phyloP scores from a whole-genome alignment of 345 rosid species.

The Eucalyptus microcorys region DNA sequence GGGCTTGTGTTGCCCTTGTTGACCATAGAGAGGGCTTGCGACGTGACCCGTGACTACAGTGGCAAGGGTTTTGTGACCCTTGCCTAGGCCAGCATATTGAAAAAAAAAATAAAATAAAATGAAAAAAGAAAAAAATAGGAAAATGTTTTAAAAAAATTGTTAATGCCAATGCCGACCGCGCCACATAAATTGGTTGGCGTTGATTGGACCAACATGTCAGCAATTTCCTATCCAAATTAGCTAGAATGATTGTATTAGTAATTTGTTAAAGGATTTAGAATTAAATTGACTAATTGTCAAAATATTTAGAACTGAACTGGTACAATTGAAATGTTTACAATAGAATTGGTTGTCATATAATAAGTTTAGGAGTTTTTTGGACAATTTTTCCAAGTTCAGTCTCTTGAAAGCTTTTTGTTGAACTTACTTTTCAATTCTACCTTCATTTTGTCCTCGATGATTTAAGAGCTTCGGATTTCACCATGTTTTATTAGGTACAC shows the following conservation, averaged over 20 bases:
- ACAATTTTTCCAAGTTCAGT: fast-evolving
- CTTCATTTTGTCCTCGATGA: not conserved
- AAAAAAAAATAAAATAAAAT: no score
- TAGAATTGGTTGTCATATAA: fast-evolving
- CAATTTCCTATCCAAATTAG: no score
- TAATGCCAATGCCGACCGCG: fast-evolving
- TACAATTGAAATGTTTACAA: no score
- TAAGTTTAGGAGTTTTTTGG: no score
- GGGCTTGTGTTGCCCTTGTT: no score
- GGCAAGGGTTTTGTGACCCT: no score
- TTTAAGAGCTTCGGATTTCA: not conserved
- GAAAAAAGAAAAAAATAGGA: no score
- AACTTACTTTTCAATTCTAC: not conserved
- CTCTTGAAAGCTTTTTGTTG: not conserved
- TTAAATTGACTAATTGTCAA: no score
- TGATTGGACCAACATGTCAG: fast-evolving
- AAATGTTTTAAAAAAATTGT: no score
- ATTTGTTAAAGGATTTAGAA: fast-evolving
- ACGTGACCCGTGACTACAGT: fast-evolving
- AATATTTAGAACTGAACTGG: fast-evolving
- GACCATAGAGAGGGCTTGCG: fast-evolving
- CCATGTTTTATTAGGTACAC: not conserved
- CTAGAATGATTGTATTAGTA: fast-evolving
- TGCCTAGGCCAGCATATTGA: no score
- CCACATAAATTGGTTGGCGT: fast-evolving